Conservation (phyloP, 306 rosid species). For the Prunus salicina region DNA sequence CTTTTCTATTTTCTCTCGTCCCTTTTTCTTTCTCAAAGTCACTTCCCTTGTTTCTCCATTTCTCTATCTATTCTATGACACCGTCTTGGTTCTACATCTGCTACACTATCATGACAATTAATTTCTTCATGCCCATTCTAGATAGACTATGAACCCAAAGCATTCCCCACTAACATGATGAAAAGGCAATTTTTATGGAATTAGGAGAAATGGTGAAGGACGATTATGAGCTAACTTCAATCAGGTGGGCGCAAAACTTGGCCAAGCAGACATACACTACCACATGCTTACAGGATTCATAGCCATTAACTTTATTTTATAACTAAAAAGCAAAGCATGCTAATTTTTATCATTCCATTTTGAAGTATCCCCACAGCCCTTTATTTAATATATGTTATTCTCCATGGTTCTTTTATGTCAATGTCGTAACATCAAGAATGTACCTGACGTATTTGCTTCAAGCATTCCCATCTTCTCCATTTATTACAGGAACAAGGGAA, state of each 20-base stretch:
- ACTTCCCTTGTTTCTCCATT: neutral
- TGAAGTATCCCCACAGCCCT: neutral
- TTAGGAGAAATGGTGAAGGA: neutral
- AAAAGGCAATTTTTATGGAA: neutral
- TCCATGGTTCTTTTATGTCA: neutral
- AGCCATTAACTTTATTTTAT: neutral
- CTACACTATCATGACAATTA: neutral
- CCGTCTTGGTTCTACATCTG: neutral
- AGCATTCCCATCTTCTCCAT: slow-evolving; percentile 97
- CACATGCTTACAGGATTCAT: neutral
- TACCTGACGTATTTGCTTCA: slow-evolving; percentile 93
- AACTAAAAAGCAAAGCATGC: neutral
- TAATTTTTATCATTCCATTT: neutral
- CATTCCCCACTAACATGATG: neutral
- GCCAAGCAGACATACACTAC: neutral
- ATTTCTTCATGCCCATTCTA: neutral
- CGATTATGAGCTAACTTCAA: neutral
- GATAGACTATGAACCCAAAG: neutral
- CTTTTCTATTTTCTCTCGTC: neutral
- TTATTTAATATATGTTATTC: neutral
- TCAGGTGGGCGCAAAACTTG: neutral
- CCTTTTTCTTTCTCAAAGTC: neutral
- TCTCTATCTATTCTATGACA: neutral
- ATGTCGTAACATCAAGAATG: neutral
- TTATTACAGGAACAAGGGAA: slow-evolving; percentile 64